Evolutionary conservation across 2,329 filamentous ascomycete genomes (phyloP).

Genomic region (Neocucurbitaria cava): DNA sequence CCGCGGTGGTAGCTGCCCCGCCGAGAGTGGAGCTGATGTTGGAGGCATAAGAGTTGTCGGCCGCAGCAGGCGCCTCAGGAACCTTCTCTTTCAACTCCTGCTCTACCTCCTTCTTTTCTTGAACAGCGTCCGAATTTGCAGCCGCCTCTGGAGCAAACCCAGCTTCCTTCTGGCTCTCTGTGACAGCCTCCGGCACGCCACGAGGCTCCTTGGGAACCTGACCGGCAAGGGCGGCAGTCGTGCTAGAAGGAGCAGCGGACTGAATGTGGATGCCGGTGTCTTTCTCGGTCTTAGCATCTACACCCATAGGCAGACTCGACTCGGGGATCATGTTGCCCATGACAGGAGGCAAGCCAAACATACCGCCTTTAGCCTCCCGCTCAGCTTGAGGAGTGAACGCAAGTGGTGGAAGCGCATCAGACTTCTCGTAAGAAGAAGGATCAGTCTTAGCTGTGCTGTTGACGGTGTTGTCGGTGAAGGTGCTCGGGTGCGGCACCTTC

Average conservation of each 20-base stretch:
- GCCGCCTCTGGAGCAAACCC: constrained; percentile 71
- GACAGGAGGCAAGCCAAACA: constrained; percentile 57
- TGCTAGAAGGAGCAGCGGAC: constrained; percentile 53
- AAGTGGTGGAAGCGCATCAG: constrained; percentile 63
- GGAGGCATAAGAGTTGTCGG: constrained; percentile 45
- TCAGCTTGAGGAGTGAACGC: constrained; percentile 53
- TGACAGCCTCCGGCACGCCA: constrained; percentile 66
- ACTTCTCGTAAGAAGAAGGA: constrained; percentile 84
- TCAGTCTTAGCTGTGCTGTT: constrained; percentile 66
- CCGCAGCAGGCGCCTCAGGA: constrained; percentile 51
- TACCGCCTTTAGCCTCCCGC: constrained; percentile 51
- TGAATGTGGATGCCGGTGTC: constrained; percentile 52
- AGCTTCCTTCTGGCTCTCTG: constrained; percentile 74
- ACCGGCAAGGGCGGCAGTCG: constrained; percentile 55
- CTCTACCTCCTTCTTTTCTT: constrained; percentile 75
- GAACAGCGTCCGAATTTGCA: constrained; percentile 68
- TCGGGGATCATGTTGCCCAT: constrained; percentile 77
- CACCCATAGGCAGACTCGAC: constrained; percentile 76
- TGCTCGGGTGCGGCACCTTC: constrained; percentile 73
- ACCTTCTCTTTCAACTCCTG: constrained; percentile 73
- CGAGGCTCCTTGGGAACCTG: constrained; percentile 54
- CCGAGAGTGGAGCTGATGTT: constrained; percentile 18
- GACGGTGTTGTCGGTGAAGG: constrained; percentile 73
- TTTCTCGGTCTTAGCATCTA: constrained; percentile 48
- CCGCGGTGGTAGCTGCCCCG: constrained; percentile 30